Evolutionary conservation across 768 basidiomycete species (phyloP).

Genomic region (Flagelloscypha sp.): DNA sequence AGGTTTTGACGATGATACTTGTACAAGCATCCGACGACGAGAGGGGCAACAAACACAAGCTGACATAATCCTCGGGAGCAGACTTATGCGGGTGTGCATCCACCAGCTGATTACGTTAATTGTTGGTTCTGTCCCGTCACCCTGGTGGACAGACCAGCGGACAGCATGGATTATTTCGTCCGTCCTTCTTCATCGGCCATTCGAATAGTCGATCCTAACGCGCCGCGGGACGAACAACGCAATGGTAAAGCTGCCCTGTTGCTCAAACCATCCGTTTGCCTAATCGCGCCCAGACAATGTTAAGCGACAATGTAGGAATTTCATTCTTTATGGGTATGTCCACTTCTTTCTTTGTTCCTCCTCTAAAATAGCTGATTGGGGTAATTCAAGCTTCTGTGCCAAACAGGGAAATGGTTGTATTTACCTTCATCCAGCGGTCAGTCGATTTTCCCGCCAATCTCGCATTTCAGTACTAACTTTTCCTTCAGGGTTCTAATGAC

Average conservation of each 20-base stretch:
- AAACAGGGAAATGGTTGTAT: constrained; percentile 81
- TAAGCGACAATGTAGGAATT: constrained; percentile 82
- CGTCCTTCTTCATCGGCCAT: constrained; percentile 55
- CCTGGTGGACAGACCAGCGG: too few species aligned
- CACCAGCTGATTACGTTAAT: too few species aligned
- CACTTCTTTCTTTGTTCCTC: constrained; percentile 2
- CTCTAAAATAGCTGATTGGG: neutral
- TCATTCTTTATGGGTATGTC: constrained; percentile 80
- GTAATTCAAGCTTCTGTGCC: constrained; percentile 60
- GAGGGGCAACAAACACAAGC: too few species aligned
- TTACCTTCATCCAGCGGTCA: constrained; percentile 72
- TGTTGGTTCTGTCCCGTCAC: too few species aligned
- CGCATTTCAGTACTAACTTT: neutral
- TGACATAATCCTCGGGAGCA: too few species aligned
- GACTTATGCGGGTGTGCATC: too few species aligned
- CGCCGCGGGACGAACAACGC: constrained; percentile 33
- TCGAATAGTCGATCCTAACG: constrained; percentile 60
- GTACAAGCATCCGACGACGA: too few species aligned
- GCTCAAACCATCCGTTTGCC: constrained; percentile 6
- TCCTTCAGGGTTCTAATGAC: neutral
- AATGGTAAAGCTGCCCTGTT: constrained; percentile 43
- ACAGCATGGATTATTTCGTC: too few species aligned
- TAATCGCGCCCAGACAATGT: constrained; percentile 42
- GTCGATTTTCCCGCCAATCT: constrained; percentile 10
- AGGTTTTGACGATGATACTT: too few species aligned